These are phyloP conservation scores for Hanseniaspora thailandica DNA, from an alignment of 805 yeast genomes.

Conservation along the genomic window DNA sequence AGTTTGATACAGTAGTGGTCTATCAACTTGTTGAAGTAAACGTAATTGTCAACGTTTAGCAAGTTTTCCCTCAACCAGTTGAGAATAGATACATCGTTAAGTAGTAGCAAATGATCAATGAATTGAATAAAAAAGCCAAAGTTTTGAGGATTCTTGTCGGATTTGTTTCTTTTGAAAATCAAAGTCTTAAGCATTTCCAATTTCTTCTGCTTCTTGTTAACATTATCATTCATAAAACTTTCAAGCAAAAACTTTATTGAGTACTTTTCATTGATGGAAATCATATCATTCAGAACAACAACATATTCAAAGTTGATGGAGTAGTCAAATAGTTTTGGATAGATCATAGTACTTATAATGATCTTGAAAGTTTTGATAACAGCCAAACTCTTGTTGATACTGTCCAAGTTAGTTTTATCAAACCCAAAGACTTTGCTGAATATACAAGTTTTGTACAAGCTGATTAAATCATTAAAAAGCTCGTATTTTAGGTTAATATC, in stretches of 20 bases:
- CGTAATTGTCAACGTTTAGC: conserved; percentile 16
- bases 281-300: neutral
- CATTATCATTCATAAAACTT: neutral
- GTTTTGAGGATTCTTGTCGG: neutral
- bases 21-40: conserved; percentile 25
- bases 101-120: conserved; percentile 6
- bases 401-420: neutral
- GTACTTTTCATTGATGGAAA: neutral
- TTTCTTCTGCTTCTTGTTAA: neutral
- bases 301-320: conserved; percentile 3
- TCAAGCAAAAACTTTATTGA: conserved; percentile 7
- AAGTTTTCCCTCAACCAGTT: conserved; percentile 13
- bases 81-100: neutral
- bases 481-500: neutral
- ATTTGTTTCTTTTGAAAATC: neutral
- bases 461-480: neutral
- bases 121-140: neutral
- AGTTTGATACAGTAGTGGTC: conserved; percentile 26
- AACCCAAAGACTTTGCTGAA: conserved; percentile 8
- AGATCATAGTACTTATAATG: neutral
- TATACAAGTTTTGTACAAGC: neutral
- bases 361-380: conserved; percentile 10
- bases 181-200: neutral
- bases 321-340: conserved; percentile 2
- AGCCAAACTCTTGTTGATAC: conserved; percentile 4